Conservation (phyloP, 768 basidiomycete genomes). For the Lentinula aciculospora region DNA sequence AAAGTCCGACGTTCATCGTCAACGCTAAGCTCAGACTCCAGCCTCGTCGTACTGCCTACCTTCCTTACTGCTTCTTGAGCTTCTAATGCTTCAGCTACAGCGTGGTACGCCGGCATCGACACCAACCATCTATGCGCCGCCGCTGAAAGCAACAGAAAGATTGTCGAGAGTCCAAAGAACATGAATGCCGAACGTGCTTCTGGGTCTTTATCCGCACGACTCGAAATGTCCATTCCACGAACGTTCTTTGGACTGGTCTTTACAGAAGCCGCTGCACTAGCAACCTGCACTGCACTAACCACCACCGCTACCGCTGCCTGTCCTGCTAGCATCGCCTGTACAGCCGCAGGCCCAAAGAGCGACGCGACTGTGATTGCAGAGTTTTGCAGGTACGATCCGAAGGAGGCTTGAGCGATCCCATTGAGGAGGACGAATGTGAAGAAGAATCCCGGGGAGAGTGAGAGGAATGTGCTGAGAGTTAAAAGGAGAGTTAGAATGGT, state of each 20-base stretch:
- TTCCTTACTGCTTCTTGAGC: slow-evolving; percentile 1
- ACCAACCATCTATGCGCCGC: slow-evolving; percentile 53
- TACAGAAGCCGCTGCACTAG: slow-evolving; percentile 56
- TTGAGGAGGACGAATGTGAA: slow-evolving; percentile 61
- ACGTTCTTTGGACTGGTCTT: slow-evolving; percentile 35
- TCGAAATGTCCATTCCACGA: no score
- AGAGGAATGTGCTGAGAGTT: slow-evolving; percentile 60
- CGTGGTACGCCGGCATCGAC: slow-evolving; percentile 53
- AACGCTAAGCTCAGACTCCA: slow-evolving; percentile 12
- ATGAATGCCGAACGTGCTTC: slow-evolving; percentile 67
- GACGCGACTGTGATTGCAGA: slow-evolving; percentile 78
- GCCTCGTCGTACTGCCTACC: slow-evolving; percentile 11
- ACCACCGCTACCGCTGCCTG: slow-evolving; percentile 83
- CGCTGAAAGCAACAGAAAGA: slow-evolving; percentile 56
- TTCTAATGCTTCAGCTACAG: slow-evolving; percentile 45
- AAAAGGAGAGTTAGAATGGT: slow-evolving; percentile 52
- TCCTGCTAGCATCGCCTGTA: slow-evolving; percentile 77
- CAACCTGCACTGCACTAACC: slow-evolving; percentile 58
- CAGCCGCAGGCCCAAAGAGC: slow-evolving; percentile 65
- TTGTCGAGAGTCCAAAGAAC: slow-evolving; percentile 67
- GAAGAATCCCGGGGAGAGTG: slow-evolving; percentile 48
- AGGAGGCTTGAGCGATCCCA: slow-evolving; percentile 50
- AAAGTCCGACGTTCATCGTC: slow-evolving; percentile 31
- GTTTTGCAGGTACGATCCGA: slow-evolving; percentile 73
- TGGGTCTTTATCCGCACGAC: slow-evolving; percentile 31